Percentiles rank a stretch among this genome's conserved stretches.
Conservation (phyloP, 345 rosid genomes). For the Syzygium jambos region DNA sequence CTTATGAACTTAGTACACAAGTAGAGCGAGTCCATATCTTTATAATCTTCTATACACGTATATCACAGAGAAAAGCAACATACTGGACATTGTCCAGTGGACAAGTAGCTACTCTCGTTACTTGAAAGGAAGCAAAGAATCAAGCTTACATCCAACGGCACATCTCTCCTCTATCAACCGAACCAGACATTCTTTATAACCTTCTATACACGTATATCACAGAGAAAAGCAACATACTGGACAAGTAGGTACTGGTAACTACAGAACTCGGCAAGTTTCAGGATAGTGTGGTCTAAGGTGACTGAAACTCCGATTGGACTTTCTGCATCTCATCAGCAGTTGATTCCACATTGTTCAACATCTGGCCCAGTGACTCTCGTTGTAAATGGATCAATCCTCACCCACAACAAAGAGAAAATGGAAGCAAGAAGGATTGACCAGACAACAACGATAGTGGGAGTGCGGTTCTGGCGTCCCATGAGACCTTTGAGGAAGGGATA, state of each 20-base stretch:
- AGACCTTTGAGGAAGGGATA: slow-evolving; percentile 93
- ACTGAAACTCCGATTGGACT: not conserved
- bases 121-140: too few species aligned
- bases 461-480: slow-evolving; percentile 90
- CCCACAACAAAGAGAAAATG: slow-evolving; percentile 82
- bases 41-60: not conserved
- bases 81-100: not conserved
- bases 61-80: not conserved
- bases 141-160: too few species aligned
- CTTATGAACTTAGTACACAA: not conserved
- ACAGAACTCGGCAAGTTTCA: not conserved
- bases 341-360: slow-evolving; percentile 65
- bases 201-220: not conserved
- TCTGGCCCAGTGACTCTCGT: slow-evolving; percentile 75
- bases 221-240: not conserved
- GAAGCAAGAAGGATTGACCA: slow-evolving; percentile 92
- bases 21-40: not conserved
- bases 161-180: too few species aligned
- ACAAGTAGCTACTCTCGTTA: too few species aligned
- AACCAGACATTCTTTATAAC: not conserved
- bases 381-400: slow-evolving; percentile 78
- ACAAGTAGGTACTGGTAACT: not conserved
- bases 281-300: not conserved
- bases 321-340: slow-evolving; percentile 33
- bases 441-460: slow-evolving; percentile 86